phyloP scores from a whole-genome alignment of 306 rosid species.

The Prunus mume region DNA sequence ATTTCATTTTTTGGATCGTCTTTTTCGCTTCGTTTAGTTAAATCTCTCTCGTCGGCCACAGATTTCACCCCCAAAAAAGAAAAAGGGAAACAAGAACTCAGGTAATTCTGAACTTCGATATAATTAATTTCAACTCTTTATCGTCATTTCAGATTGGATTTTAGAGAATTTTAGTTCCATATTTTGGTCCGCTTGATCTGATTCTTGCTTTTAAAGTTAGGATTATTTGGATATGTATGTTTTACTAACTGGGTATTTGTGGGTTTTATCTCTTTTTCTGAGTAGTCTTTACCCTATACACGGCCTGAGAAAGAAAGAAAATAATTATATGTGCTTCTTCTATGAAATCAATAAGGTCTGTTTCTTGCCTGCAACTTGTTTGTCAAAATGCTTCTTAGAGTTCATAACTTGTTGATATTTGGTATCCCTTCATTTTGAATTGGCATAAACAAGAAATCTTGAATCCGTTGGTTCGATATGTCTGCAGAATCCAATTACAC shows the following conservation, averaged over 20 bases:
- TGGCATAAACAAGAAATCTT: not conserved
- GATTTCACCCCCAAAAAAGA: not conserved
- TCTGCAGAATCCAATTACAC: not conserved
- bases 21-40: conserved; percentile 18
- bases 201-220: not conserved
- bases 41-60: not conserved
- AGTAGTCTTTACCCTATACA: not conserved
- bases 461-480: not conserved
- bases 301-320: no score
- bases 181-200: not conserved
- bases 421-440: not conserved
- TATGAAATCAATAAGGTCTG: not conserved
- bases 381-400: not conserved
- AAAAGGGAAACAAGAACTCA: not conserved
- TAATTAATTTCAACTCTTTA: no score
- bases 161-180: not conserved
- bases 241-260: not conserved
- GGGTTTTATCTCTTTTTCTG: not conserved
- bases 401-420: no score
- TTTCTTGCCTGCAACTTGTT: not conserved
- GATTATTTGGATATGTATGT: not conserved
- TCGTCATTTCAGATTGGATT: not conserved
- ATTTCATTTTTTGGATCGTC: not conserved
- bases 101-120: conserved; percentile 5
- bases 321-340: not conserved